phyloP scores from a whole-genome alignment of 2,329 filamentous ascomycete genomes.

The Setomelanomma holmii region DNA sequence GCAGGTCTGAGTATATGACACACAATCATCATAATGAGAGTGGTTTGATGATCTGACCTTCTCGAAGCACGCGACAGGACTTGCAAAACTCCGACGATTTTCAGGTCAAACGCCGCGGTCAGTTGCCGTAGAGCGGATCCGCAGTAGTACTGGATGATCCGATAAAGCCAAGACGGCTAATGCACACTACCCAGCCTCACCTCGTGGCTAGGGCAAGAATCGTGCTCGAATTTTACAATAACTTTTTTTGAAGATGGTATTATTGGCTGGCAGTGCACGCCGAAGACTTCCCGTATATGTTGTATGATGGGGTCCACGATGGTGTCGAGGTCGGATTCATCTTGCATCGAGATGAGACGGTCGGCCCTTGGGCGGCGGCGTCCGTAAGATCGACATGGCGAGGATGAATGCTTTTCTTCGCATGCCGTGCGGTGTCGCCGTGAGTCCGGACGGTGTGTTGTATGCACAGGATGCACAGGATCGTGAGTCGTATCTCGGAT shows the following conservation, averaged over 20 bases:
- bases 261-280: background rate
- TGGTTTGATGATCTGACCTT: background rate
- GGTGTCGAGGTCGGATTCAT: background rate
- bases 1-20: background rate
- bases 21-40: background rate
- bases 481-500: background rate
- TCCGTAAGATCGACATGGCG: background rate
- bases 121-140: background rate
- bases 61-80: background rate
- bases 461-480: background rate
- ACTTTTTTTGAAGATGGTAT: background rate
- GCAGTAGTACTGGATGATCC: constrained; percentile 1
- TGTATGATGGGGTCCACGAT: background rate
- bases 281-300: background rate
- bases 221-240: background rate
- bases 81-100: no score
- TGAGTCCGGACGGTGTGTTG: background rate
- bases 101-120: background rate
- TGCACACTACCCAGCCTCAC: constrained; percentile 5
- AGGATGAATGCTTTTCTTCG: background rate
- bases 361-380: background rate
- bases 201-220: constrained; percentile 11
- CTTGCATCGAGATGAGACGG: background rate
- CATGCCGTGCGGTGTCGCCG: background rate
- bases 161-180: constrained; percentile 2